Conservation (phyloP, 2,329 filamentous ascomycete species). For the Diaporthe helianthi region DNA sequence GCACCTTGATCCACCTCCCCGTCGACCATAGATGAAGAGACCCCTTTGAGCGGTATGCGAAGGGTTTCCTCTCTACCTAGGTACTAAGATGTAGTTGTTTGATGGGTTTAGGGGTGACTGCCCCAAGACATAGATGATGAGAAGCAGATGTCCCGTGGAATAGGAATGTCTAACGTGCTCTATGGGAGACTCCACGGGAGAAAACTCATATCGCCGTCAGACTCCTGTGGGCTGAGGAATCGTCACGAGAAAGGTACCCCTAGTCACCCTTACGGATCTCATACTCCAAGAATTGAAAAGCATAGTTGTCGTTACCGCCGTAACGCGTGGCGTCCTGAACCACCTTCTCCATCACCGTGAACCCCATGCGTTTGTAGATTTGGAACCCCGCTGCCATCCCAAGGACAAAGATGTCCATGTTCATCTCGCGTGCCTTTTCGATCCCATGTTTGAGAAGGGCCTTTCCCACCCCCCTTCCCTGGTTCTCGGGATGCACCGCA, state of each 20-base stretch:
- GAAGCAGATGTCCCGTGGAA: too few species aligned
- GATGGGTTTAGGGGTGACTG: too few species aligned
- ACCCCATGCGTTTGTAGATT: slow-evolving; percentile 39
- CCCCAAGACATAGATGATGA: too few species aligned
- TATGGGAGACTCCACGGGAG: too few species aligned
- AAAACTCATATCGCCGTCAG: neutral
- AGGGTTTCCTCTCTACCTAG: too few species aligned
- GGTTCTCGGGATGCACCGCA: slow-evolving; percentile 38
- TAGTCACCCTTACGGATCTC: neutral
- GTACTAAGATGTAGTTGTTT: too few species aligned
- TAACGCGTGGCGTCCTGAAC: slow-evolving; percentile 37
- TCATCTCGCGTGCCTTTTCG: slow-evolving; percentile 37
- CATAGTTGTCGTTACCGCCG: slow-evolving; percentile 38
- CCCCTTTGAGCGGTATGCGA: too few species aligned
- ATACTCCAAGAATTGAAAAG: slow-evolving; percentile 38
- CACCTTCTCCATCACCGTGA: slow-evolving; percentile 35
- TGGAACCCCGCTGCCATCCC: slow-evolving; percentile 35
- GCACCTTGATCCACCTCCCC: too few species aligned
- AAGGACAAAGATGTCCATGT: slow-evolving; percentile 38
- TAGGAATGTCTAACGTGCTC: too few species aligned
- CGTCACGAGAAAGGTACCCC: too few species aligned
- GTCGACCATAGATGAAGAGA: too few species aligned
- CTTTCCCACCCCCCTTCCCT: slow-evolving; percentile 38
- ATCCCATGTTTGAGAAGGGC: slow-evolving; percentile 37
- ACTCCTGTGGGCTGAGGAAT: neutral